phyloP scores from a whole-genome alignment of 768 basidiomycete genomes.

The Cantharellus cinnabarinus region DNA sequence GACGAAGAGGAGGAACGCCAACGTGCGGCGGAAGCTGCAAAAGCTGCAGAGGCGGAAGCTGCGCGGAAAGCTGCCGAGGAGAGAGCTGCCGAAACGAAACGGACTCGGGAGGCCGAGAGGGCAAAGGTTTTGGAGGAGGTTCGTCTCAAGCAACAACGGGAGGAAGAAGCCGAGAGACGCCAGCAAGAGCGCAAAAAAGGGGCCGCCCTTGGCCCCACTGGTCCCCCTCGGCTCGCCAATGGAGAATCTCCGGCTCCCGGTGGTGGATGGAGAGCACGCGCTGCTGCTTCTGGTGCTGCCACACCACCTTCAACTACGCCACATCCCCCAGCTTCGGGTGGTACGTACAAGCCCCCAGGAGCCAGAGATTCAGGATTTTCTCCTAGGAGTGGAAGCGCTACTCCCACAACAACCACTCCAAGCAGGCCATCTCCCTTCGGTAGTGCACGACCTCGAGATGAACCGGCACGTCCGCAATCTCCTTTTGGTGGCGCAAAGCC shows the following conservation, averaged over 20 bases:
- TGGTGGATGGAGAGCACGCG: constrained; percentile 2
- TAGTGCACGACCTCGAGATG: neutral
- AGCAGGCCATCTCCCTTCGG: neutral
- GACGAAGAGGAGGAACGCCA: constrained; percentile 33
- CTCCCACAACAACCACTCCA: neutral
- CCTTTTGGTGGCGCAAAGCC: constrained; percentile 8
- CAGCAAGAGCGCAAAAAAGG: constrained; percentile 9
- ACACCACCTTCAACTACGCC: neutral
- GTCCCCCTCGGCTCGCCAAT: neutral
- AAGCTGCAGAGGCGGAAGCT: constrained; percentile 27
- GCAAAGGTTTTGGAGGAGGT: constrained; percentile 16
- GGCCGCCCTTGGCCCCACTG: neutral
- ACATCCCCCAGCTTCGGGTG: neutral
- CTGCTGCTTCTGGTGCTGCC: constrained; percentile 9
- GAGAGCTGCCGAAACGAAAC: constrained; percentile 28
- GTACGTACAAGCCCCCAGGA: constrained; percentile 7
- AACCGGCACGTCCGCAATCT: neutral
- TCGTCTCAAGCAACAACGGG: constrained; percentile 16
- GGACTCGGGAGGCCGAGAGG: constrained; percentile 30
- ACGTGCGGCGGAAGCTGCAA: constrained; percentile 31
- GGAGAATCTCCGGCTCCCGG: constrained; percentile 9
- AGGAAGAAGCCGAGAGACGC: constrained; percentile 20
- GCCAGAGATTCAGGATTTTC: neutral
- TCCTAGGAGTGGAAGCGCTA: neutral
- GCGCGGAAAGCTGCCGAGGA: constrained; percentile 46